Percentiles rank a stretch among this genome's conserved stretches.
phyloP scores from a whole-genome alignment of 1,284 basidiomycete genomes.

The Ustilago shanxiensis region DNA sequence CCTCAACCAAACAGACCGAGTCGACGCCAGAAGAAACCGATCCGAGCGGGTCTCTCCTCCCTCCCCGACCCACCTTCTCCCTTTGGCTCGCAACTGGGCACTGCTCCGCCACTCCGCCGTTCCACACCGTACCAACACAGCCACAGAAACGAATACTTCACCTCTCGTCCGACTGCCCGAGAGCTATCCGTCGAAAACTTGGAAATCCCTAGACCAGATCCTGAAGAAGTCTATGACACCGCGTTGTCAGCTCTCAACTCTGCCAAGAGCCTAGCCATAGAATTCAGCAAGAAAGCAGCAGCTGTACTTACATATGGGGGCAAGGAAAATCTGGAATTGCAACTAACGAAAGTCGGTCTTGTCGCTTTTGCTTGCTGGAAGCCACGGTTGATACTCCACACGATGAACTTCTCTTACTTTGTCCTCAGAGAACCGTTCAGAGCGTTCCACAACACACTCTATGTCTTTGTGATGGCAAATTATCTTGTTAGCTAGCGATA shows the following conservation, averaged over 20 bases:
- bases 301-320: slow-evolving; percentile 8
- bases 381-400: slow-evolving; percentile 16
- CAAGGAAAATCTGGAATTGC: slow-evolving; percentile 4
- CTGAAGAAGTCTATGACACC: slow-evolving; percentile 6
- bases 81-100: slow-evolving; percentile 22
- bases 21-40: background rate
- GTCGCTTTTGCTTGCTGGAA: background rate
- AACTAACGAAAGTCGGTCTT: slow-evolving; percentile 14
- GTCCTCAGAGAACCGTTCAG: slow-evolving; percentile 20
- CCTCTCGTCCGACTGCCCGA: slow-evolving; percentile 4
- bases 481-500: background rate
- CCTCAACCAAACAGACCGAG: background rate
- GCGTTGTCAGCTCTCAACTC: slow-evolving; percentile 11
- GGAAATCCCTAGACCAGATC: slow-evolving; percentile 13
- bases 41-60: slow-evolving; percentile 14
- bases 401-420: background rate
- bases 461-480: slow-evolving; percentile 11
- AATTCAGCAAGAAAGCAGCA: background rate
- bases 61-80: slow-evolving; percentile 18
- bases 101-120: background rate
- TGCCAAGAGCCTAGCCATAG: background rate
- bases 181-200: slow-evolving; percentile 10
- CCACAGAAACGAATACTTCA: slow-evolving; percentile 8
- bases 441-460: slow-evolving; percentile 17
- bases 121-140: slow-evolving; percentile 19